A percentile compares a stretch with the other conserved stretches of the same genome.
Conservation (phyloP, 2,329 filamentous ascomycete species). For the Rutstroemia sp. region DNA sequence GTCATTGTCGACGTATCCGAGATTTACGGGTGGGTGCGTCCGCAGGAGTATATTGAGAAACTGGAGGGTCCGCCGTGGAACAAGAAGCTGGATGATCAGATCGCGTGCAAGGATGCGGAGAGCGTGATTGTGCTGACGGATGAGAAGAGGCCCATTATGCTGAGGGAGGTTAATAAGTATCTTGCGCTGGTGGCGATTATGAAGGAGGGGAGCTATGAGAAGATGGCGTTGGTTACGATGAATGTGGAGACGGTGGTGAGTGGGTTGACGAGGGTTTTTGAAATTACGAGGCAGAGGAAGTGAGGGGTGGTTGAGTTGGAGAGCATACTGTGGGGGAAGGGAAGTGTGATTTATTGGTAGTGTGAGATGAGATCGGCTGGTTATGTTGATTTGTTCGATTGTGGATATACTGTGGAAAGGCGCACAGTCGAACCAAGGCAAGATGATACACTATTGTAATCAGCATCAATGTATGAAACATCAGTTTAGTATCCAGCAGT, state of each 20-base stretch:
- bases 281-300: slow-evolving; percentile 54
- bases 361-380: too few relatives aligned
- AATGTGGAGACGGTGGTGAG: slow-evolving; percentile 78
- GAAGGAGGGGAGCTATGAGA: slow-evolving; percentile 77
- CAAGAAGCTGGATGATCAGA: slow-evolving; percentile 56
- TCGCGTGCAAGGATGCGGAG: slow-evolving; percentile 58
- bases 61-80: slow-evolving; percentile 56
- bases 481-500: too few relatives aligned
- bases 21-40: slow-evolving; percentile 74
- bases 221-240: slow-evolving; percentile 79
- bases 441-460: too few relatives aligned
- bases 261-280: slow-evolving; percentile 72
- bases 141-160: slow-evolving; percentile 52
- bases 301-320: neutral
- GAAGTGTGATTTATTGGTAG: too few relatives aligned
- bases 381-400: neutral
- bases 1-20: slow-evolving; percentile 96
- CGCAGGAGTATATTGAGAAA: slow-evolving; percentile 44
- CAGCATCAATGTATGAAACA: too few relatives aligned
- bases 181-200: slow-evolving; percentile 79
- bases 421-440: neutral
- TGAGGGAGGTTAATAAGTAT: slow-evolving; percentile 65
- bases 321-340: neutral
- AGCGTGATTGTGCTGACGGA: slow-evolving; percentile 62
- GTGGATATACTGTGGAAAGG: neutral